Percentiles rank a stretch among this genome's conserved stretches.
phyloP scores from a whole-genome alignment of 1,284 basidiomycete species.

The Sanghuangporus baumii region DNA sequence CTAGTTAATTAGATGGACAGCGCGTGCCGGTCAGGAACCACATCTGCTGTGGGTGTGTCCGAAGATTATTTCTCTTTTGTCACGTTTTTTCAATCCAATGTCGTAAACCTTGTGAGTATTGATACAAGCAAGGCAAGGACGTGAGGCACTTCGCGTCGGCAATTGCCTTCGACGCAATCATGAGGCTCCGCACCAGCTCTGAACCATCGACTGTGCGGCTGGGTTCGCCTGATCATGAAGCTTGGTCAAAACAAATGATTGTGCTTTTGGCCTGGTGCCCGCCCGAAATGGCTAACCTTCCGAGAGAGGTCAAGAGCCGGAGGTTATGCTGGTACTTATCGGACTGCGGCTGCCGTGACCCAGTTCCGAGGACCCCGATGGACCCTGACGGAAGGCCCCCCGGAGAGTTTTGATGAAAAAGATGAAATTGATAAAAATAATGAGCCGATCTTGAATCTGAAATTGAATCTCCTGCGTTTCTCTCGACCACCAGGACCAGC shows the following conservation, averaged over 20 bases:
- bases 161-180: background rate
- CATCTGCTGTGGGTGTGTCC: background rate
- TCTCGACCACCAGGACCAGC: background rate
- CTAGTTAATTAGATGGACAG: background rate
- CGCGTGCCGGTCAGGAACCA: background rate
- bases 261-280: background rate
- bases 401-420: background rate
- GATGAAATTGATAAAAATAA: background rate
- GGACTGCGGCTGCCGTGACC: background rate
- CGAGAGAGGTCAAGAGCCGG: conserved; percentile 1
- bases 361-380: background rate
- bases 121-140: background rate
- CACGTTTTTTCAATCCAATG: background rate
- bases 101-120: background rate
- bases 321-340: background rate
- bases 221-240: background rate
- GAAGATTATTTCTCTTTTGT: background rate
- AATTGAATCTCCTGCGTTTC: conserved; percentile 1
- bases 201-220: background rate
- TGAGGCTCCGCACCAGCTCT: background rate
- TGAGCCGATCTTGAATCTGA: background rate
- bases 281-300: background rate
- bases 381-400: background rate
- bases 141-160: background rate
- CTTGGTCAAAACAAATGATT: background rate